phyloP scores from a whole-genome alignment of 768 basidiomycete species.

The Dentipellis fragilis region DNA sequence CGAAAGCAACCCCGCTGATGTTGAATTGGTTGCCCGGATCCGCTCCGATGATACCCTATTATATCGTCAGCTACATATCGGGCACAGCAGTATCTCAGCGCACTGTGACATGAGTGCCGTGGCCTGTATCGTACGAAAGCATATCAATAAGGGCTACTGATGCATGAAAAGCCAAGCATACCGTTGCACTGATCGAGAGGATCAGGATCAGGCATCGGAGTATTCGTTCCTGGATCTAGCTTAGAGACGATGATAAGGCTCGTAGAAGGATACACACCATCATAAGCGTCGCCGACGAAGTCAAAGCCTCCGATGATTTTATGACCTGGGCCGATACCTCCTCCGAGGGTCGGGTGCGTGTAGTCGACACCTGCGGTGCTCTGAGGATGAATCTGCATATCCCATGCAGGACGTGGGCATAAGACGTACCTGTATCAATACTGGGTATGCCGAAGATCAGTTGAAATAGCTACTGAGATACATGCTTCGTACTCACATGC shows the following conservation, averaged over 20 bases:
- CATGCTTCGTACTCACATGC: constrained; percentile 32
- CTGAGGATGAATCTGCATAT: not conserved
- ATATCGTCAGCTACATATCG: no score
- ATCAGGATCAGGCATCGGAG: constrained; percentile 39
- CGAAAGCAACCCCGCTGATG: constrained; percentile 62
- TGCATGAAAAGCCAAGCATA: constrained; percentile 9
- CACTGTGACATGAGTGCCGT: constrained; percentile 50
- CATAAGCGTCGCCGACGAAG: constrained; percentile 46
- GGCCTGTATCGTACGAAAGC: constrained; percentile 21
- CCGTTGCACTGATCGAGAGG: constrained; percentile 43
- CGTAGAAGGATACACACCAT: constrained; percentile 22
- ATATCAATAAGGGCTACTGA: not conserved
- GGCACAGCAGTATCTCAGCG: not conserved
- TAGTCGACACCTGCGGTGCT: constrained; percentile 39
- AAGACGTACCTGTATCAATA: constrained; percentile 29
- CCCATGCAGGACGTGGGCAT: not conserved
- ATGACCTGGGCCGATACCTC: constrained; percentile 42
- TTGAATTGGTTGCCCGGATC: constrained; percentile 50
- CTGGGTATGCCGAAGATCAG: constrained; percentile 17
- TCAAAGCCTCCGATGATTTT: constrained; percentile 45
- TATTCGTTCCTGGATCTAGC: constrained; percentile 27
- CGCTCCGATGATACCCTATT: constrained; percentile 50
- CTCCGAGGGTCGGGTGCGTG: constrained; percentile 45
- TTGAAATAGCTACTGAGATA: not conserved
- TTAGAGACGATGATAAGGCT: not conserved